Evolutionary conservation across 768 basidiomycete species (phyloP).

Genomic region (Bullera alba): DNA sequence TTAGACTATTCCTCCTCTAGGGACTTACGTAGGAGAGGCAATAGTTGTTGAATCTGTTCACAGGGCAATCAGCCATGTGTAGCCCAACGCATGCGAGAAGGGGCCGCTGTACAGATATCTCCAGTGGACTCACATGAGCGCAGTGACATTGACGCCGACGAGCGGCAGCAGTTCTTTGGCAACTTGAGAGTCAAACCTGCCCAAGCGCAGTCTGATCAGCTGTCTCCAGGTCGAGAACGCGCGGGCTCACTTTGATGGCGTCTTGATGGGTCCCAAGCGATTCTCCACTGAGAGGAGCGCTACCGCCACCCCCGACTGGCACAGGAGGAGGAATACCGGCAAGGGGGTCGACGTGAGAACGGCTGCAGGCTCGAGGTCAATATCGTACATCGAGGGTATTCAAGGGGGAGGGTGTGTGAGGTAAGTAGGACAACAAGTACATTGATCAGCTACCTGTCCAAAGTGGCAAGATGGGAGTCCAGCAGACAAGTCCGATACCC

Average conservation of each 20-base stretch:
- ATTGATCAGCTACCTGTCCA: too few relatives aligned
- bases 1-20: not conserved
- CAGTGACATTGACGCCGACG: slow-evolving; percentile 69
- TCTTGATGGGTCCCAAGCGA: slow-evolving; percentile 24
- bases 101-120: not conserved
- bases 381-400: not conserved
- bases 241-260: slow-evolving; percentile 17
- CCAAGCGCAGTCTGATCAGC: slow-evolving; percentile 51
- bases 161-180: slow-evolving; percentile 70
- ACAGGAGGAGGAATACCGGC: slow-evolving; percentile 32
- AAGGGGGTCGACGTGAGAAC: slow-evolving; percentile 34
- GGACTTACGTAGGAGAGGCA: slow-evolving; percentile 91
- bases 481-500: not conserved
- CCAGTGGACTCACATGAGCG: slow-evolving; percentile 63
- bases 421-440: not conserved
- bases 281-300: slow-evolving; percentile 16
- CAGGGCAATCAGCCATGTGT: not conserved
- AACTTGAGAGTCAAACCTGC: slow-evolving; percentile 57
- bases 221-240: not conserved
- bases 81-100: not conserved
- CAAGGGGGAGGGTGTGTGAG: not conserved
- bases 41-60: slow-evolving; percentile 71
- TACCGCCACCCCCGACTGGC: slow-evolving; percentile 29
- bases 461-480: not conserved
- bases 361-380: slow-evolving; percentile 11